Evolutionary conservation across 768 basidiomycete species (phyloP), one percentile per base, ranked within the genome.

Genomic region (Mycena pura): DNA sequence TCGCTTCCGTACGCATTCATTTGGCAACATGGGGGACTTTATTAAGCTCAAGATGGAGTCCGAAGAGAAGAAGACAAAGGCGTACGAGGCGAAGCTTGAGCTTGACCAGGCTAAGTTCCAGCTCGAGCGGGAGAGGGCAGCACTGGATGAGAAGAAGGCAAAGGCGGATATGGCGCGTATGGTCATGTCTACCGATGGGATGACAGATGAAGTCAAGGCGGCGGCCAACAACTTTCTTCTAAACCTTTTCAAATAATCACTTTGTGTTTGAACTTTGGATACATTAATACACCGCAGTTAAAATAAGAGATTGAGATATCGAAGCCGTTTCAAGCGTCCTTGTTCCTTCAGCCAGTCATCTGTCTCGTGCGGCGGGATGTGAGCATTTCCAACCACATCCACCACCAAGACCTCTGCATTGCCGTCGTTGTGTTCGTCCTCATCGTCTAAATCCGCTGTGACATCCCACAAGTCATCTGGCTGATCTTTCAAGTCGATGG

Each of bases 401-500:
- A 25, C 19, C 17, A 57, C 29, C 4, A 57, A 15, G 34, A 38
- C n/a, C 19, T 44, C 45, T 32, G 3, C 15, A 21, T 57, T 27
- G 14, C n/a, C 24, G 6, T 38, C 44, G 3, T 32, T n/a, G 4
- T 36, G 28, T 21, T 24, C 9, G 22, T 47, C 40, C 22, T 14
- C 6, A 56, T 61, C 49, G n/a, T 43, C 21, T 5, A 25, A 27
- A 17, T 55, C 53, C 21, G 47, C 58, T 3, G 48, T 52, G 10
- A 43, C 7, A n/a, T 43, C 4, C 25, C 22, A 53, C 43, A 66
- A 49, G 2, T 39, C 49, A n/a, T 60, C 43, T 13, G 68, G 68
- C 25, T 49, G 17, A 43, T 72, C 71, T 15, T 53, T 41, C 27
- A 40, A 29, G 4, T 62, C 48, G 25, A 69, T 65, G 31, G 65